Base-by-base conservation (phyloP, 148 eudicot species). In the Rheum nobile region DNA sequence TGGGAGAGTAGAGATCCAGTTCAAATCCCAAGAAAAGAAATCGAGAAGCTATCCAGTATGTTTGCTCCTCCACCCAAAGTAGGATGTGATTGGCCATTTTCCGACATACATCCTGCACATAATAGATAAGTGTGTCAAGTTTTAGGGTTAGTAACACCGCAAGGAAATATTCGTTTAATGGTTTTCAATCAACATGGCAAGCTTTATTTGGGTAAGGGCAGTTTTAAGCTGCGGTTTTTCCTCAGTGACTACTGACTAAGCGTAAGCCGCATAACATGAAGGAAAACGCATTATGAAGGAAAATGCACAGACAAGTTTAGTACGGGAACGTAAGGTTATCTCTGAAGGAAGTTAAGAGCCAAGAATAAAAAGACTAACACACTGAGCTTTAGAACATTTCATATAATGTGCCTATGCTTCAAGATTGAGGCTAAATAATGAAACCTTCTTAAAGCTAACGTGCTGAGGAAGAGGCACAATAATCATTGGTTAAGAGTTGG, bases 41-140 rank as follows among this genome's bases (percentile, higher is more conserved):
- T 38, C 97, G 91, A 48, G 80, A 84, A 74, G 97, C 97, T 65
- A 95, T 88, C 98, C 97, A 95, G 78, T 91, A 91, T 74, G 97
- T 92, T 79, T 87, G 93, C 87, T 95, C 96, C 84, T 95, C 98
- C 72, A 91, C 93, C 98, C 97, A 95, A 63, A 79, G 77, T 72
- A 91, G 93, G 73, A 91, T 83, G 82, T 91, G 89, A 67, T 85
- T 87, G 31, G 85, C 87, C 75, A 91, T 78, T 79, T 85, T 91
- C 54, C 79, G 46, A 71, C 76, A 67, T 71, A 77, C 71, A 76
- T 84, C 86, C 97, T 95, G 88, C 81, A 80, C 65, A 77, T 21
- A 41, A 65, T 29, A 37, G 17, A 12, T 31, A 65, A 65, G 32
- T 5, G 35, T 29, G 6, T 28, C 31, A 59, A 28, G 26, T 59